Evolutionary conservation across 1,139 yeast genomes (phyloP).

Genomic region (Hyphopichia pseudoburtonii): DNA sequence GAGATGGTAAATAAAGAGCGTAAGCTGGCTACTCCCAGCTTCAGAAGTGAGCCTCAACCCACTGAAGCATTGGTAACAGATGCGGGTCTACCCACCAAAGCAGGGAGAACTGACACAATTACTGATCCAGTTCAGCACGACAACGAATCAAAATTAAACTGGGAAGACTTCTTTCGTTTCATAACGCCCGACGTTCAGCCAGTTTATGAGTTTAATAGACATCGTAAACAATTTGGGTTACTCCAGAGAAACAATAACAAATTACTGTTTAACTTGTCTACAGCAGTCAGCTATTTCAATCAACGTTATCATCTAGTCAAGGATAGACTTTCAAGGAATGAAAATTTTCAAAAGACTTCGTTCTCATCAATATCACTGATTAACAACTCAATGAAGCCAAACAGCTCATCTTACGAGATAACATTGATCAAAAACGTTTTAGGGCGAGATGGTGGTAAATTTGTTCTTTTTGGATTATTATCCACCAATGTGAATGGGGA

Average conservation of each 20-base stretch:
- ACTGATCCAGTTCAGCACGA: conserved; percentile 20
- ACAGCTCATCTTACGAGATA: conserved; percentile 47
- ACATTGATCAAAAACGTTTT: conserved; percentile 78
- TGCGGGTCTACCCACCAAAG: conserved; percentile 12
- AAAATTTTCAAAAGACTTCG: conserved; percentile 59
- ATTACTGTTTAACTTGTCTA: conserved; percentile 19
- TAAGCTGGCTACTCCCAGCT: conserved; percentile 7
- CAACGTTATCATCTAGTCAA: conserved; percentile 57
- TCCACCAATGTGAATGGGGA: conserved; percentile 64
- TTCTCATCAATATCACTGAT: conserved; percentile 40
- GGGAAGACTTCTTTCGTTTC: conserved; percentile 73
- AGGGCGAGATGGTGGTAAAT: conserved; percentile 79
- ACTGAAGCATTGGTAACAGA: conserved; percentile 7
- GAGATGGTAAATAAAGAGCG: conserved; percentile 39
- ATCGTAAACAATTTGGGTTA: conserved; percentile 63
- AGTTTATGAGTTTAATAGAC: conserved; percentile 58
- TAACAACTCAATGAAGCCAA: conserved; percentile 23
- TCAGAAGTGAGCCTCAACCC: conserved; percentile 8
- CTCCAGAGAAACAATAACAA: conserved; percentile 13
- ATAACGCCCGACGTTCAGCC: conserved; percentile 70
- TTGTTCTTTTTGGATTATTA: conserved; percentile 76
- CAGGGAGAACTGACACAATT: conserved; percentile 32
- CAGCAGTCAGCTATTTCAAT: conserved; percentile 28
- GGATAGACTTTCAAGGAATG: conserved; percentile 76
- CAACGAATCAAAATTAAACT: conserved; percentile 40